Evolutionary conservation across 495 filamentous ascomycete genomes (phyloP).

Genomic region (Hypoxylon cercidicola): DNA sequence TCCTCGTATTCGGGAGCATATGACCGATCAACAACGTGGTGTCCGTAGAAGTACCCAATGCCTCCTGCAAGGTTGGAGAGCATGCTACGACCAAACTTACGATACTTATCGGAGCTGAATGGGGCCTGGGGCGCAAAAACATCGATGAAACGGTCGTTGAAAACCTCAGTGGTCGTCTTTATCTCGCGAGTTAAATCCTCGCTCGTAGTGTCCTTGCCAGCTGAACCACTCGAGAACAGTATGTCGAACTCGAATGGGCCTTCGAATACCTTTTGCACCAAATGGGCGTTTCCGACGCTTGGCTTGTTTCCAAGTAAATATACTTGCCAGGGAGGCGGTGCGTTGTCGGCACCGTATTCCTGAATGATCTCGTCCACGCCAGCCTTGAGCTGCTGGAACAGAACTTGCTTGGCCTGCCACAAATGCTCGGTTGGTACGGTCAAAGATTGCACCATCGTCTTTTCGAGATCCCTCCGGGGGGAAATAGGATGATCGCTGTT

Average conservation of each 20-base stretch:
- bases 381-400: constrained; percentile 82
- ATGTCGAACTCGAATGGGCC: constrained; percentile 95
- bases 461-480: constrained; percentile 69
- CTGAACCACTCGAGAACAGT: constrained; percentile 85
- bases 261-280: constrained; percentile 92
- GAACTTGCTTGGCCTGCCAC: constrained; percentile 88
- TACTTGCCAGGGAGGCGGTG: constrained; percentile 85
- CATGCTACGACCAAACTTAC: constrained; percentile 85
- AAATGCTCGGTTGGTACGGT: constrained; percentile 72
- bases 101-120: constrained; percentile 77
- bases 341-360: constrained; percentile 73
- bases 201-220: constrained; percentile 66
- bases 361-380: constrained; percentile 73
- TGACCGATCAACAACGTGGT: constrained; percentile 87
- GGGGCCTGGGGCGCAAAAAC: constrained; percentile 80
- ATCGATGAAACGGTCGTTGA: constrained; percentile 76
- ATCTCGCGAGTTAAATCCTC: constrained; percentile 77
- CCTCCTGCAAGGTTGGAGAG: constrained; percentile 95
- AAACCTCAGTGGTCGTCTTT: constrained; percentile 69
- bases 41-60: constrained; percentile 93
- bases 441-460: constrained; percentile 80
- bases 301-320: constrained; percentile 80
- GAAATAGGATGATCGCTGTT: constrained; percentile 70
- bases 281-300: constrained; percentile 81
- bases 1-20: constrained; percentile 92